Evolutionary conservation across 805 yeast genomes (phyloP).

Genomic region (Suhomyces tanzawaensis): DNA sequence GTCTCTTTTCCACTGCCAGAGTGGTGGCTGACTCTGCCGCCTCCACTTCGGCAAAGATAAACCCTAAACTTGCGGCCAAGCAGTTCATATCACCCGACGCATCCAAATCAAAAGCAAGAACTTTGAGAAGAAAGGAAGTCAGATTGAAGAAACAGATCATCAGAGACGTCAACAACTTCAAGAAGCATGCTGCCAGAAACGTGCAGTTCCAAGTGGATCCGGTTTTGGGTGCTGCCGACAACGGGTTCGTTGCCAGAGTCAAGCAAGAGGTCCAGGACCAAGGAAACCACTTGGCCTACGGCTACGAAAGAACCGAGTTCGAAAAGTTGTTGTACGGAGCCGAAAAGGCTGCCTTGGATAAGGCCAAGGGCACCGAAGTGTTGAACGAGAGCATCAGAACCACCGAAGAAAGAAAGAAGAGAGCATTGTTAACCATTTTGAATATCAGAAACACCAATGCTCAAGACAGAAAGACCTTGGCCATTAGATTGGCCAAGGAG

Average conservation of each 20-base stretch:
- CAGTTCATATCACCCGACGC: slow-evolving; percentile 34
- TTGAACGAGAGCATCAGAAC: slow-evolving; percentile 26
- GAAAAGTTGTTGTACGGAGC: slow-evolving; percentile 79
- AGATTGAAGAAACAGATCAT: slow-evolving; percentile 41
- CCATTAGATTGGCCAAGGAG: slow-evolving; percentile 61
- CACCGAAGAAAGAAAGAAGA: slow-evolving; percentile 56
- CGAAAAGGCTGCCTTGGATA: slow-evolving; percentile 54
- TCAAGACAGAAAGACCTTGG: slow-evolving; percentile 54
- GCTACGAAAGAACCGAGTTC: slow-evolving; percentile 60
- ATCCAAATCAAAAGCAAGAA: slow-evolving; percentile 29
- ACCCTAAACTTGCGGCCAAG: slow-evolving; percentile 35
- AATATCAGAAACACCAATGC: slow-evolving; percentile 68
- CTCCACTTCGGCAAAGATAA: slow-evolving; percentile 6
- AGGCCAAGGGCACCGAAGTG: slow-evolving; percentile 28
- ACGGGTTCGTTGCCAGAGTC: slow-evolving; percentile 68
- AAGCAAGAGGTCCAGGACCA: slow-evolving; percentile 66
- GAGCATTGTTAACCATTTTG: slow-evolving; percentile 67
- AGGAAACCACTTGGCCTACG: slow-evolving; percentile 52
- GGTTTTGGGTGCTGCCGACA: slow-evolving; percentile 68
- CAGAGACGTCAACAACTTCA: slow-evolving; percentile 40
- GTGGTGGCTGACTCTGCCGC: slow-evolving; percentile 9
- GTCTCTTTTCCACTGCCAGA: slow-evolving; percentile 18
- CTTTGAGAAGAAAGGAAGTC: slow-evolving; percentile 37
- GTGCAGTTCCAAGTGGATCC: slow-evolving; percentile 62
- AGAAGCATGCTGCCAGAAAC: slow-evolving; percentile 34